A percentile compares a stretch with the other conserved stretches of the same genome.
These are phyloP conservation scores for Zizania palustris DNA, from an alignment of 202 grass and related monocot species.

Conservation along the genomic window DNA sequence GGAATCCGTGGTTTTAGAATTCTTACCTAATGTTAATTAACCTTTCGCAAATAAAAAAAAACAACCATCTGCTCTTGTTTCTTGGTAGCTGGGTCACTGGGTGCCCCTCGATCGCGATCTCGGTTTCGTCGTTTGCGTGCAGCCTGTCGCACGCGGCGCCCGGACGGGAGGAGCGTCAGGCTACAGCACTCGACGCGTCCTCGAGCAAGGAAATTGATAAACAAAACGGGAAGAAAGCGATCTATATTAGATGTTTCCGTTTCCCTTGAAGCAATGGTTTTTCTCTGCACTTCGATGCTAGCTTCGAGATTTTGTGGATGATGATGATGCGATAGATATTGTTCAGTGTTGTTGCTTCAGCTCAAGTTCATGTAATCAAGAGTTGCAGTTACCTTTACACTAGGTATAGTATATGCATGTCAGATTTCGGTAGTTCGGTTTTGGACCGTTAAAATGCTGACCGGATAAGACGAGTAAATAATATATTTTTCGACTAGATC, in stretches of 20 bases:
- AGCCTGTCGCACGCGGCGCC: not conserved
- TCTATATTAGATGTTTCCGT: not conserved
- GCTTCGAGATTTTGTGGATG: not conserved
- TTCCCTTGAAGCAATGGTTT: not conserved
- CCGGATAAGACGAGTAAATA: too few relatives aligned
- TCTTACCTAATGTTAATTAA: not conserved
- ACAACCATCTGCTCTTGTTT: not conserved
- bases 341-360: not conserved
- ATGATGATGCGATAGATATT: not conserved
- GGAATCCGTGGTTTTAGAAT: constrained; percentile 30
- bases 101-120: not conserved
- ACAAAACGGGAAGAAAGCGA: not conserved
- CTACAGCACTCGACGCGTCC: not conserved
- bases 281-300: not conserved
- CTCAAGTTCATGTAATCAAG: not conserved
- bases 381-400: not conserved
- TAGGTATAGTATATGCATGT: not conserved
- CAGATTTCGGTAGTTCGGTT: not conserved
- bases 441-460: too few relatives aligned
- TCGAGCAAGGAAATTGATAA: not conserved
- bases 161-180: not conserved
- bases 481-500: too few relatives aligned
- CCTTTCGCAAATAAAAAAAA: too few relatives aligned
- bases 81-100: not conserved
- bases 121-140: not conserved